Percentiles rank a stretch among this genome's conserved stretches.
Evolutionary conservation across 208 protist genomes (phyloP).

Genomic region (Trypanosoma rangeli): DNA sequence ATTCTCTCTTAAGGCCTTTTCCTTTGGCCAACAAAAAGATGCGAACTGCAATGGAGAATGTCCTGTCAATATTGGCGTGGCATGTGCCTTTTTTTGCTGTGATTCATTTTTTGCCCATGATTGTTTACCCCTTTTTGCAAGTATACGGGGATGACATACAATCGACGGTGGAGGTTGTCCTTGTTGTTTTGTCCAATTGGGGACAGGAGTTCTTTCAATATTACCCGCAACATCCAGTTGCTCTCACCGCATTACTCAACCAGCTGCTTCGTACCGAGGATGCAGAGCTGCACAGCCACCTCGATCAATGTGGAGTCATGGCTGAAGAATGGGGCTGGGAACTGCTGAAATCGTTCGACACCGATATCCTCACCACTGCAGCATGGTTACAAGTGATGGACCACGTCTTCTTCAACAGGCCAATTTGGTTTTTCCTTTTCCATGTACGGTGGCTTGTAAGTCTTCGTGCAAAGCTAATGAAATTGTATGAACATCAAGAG

Average conservation of each 20-base stretch:
- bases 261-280: conserved; percentile 50
- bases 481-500: conserved; percentile 36
- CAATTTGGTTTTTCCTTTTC: conserved; percentile 86
- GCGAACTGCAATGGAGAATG: conserved; percentile 43
- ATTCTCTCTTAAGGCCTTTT: conserved; percentile 60
- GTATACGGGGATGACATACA: conserved; percentile 69
- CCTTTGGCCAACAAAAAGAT: conserved; percentile 37
- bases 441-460: conserved; percentile 46
- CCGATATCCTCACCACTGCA: conserved; percentile 61
- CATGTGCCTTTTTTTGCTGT: conserved; percentile 68
- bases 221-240: conserved; percentile 70
- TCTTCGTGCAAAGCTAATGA: conserved; percentile 42
- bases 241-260: conserved; percentile 50
- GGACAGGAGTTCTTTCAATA: conserved; percentile 75
- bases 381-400: conserved; percentile 93
- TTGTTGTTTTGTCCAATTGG: conserved; percentile 83
- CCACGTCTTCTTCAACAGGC: conserved; percentile 66
- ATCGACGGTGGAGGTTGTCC: conserved; percentile 59
- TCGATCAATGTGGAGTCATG: conserved; percentile 48
- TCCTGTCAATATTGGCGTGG: conserved; percentile 70
- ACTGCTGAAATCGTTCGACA: conserved; percentile 59
- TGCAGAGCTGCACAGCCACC: conserved; percentile 42
- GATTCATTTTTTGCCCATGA: conserved; percentile 67
- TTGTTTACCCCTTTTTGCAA: conserved; percentile 75
- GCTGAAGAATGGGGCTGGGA: conserved; percentile 78